Evolutionary conservation across 768 basidiomycete species (phyloP), one percentile per base, ranked within the genome.

Genomic region (Boletus reticulatus): DNA sequence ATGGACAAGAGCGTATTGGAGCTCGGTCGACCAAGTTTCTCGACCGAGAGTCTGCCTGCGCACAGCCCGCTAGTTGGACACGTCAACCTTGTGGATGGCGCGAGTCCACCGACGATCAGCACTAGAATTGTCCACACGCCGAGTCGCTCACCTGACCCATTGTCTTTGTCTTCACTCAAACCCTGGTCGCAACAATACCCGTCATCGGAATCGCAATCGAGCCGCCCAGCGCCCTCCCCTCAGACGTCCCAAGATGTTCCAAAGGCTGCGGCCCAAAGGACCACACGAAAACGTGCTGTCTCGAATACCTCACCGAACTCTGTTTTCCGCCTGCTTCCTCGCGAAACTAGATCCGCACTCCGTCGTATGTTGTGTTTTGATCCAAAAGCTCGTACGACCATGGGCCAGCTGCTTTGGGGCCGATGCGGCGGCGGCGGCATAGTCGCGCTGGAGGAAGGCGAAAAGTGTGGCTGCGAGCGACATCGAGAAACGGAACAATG

Each of bases 341-440:
- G 97, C 51, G 96, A 99, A 74, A 85, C 93, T 14, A 84, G 97
- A 39, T 81, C 87, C 8, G 92, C 90, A 14, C 80, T 99, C 56
- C 89, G 93, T 55, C 84, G 94, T 51, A 99, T 99, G 97, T 78
- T 99, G 62, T 87, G 84, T 63, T 83, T 98, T 46, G 96, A 98
- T 67, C 92, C 96, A 4, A 76, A 81, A 17, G 84, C 87, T 46
- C 86, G 97, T 39, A 96, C 94, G 69, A 98, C 97, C 29, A 82
- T 99, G 53, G 89, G 92, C 12, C 94, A 98, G 69, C 73, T 99
- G 47, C 79, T 98, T 49, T 86, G 88, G 67, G 94, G 94, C 27
- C 77, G 75, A 48, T 88, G 89, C 51, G 89, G 88, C 67, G 81
- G 83, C 24, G 82, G 81, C 56, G 87, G 85, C 24, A 76, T 96